Percentiles rank a stretch among this genome's conserved stretches.
Evolutionary conservation across 192 early-diverging fungal species (phyloP).

Genomic region (Rhizophlyctis rosea): DNA sequence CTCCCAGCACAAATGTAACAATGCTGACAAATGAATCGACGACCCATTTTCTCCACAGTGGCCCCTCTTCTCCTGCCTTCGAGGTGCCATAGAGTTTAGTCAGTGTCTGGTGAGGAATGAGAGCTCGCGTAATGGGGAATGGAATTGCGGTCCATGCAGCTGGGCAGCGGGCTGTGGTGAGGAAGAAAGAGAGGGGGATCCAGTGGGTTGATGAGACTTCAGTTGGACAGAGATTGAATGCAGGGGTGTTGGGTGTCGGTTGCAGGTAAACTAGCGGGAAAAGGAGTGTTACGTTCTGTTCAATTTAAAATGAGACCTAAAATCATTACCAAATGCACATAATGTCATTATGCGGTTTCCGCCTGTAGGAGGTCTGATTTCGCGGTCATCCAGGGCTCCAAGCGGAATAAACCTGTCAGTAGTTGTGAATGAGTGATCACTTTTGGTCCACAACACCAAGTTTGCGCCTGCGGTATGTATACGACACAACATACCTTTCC

Average conservation of each 20-base stretch:
- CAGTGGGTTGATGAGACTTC: conserved; percentile 33
- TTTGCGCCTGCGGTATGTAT: not conserved
- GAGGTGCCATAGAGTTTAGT: too few relatives aligned
- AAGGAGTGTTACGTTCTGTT: not conserved
- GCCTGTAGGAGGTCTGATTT: conserved; percentile 20
- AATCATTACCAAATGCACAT: conserved; percentile 15
- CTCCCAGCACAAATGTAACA: too few relatives aligned
- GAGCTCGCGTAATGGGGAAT: conserved; percentile 23
- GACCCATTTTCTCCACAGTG: too few relatives aligned
- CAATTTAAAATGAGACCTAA: not conserved
- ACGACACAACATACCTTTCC: not conserved
- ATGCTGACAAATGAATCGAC: too few relatives aligned
- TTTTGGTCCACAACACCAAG: not conserved
- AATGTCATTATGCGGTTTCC: conserved; percentile 12
- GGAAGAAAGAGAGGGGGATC: conserved; percentile 29
- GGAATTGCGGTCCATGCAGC: conserved; percentile 12
- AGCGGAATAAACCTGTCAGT: conserved; percentile 17
- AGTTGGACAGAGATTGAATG: conserved; percentile 8
- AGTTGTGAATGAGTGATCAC: not conserved
- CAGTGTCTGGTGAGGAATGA: too few relatives aligned
- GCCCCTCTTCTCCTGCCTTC: too few relatives aligned
- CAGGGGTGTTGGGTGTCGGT: conserved; percentile 18
- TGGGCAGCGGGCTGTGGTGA: conserved; percentile 10
- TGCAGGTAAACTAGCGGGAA: conserved; percentile 28
- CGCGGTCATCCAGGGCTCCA: conserved; percentile 27